phyloP scores from a whole-genome alignment of 768 basidiomycete genomes.

The Lactarius hatsudake region DNA sequence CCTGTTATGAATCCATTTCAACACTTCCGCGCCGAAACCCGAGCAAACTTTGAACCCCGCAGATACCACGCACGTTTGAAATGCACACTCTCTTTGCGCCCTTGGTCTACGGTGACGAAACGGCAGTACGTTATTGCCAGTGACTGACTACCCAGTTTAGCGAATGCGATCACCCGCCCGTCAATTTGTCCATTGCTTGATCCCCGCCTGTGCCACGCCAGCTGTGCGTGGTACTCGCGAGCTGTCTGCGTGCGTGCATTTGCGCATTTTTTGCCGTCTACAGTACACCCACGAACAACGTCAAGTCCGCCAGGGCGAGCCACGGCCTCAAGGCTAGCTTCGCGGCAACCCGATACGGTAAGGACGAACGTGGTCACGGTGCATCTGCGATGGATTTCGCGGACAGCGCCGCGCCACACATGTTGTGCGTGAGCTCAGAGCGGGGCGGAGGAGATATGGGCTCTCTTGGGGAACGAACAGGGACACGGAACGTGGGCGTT shows the following conservation, averaged over 20 bases:
- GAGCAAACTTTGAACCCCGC: background rate
- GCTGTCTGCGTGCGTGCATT: background rate
- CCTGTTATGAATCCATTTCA: background rate
- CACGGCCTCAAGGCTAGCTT: background rate
- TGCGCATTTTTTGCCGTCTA: background rate
- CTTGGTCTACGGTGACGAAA: background rate
- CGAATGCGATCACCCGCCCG: background rate
- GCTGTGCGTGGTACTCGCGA: background rate
- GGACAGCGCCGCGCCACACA: conserved; percentile 16
- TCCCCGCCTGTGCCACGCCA: background rate
- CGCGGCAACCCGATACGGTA: background rate
- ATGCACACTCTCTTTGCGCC: background rate
- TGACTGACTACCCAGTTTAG: background rate
- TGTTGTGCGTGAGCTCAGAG: background rate
- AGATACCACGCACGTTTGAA: background rate
- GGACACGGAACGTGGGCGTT: background rate
- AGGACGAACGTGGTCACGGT: background rate
- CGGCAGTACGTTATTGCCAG: background rate
- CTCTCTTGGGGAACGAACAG: background rate
- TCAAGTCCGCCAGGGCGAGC: background rate
- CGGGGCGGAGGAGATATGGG: background rate
- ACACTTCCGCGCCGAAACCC: background rate
- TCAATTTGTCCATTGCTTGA: background rate
- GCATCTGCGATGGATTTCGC: background rate
- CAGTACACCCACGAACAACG: background rate